Evolutionary conservation across 73 alveolate species (phyloP).

Genomic region (Stentor coeruleus): DNA sequence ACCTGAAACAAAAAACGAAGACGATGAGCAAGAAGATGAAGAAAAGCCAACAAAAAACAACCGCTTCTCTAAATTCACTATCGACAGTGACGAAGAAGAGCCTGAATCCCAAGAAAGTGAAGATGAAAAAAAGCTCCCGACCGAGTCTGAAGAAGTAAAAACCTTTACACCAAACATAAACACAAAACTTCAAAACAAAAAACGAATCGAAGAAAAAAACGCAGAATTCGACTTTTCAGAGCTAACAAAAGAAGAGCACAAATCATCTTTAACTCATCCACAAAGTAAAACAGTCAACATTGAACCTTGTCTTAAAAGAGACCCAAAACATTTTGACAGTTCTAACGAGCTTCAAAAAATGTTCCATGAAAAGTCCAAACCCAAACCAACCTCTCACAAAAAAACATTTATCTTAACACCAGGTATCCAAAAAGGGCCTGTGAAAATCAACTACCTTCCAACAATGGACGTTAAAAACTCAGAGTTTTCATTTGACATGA

Average conservation of each 20-base stretch:
- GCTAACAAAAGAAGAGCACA: neutral
- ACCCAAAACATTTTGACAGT: neutral
- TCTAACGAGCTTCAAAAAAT: neutral
- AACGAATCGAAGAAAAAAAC: neutral
- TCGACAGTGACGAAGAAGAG: neutral
- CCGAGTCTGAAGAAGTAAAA: neutral
- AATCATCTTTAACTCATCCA: too few relatives aligned
- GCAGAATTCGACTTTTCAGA: neutral
- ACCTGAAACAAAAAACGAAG: neutral
- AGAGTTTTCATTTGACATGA: neutral
- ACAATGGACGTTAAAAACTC: neutral
- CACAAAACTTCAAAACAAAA: neutral
- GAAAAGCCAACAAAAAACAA: too few relatives aligned
- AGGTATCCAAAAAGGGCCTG: neutral
- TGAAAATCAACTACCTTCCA: slow-evolving; percentile 8
- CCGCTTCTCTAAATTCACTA: too few relatives aligned
- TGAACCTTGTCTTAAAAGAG: neutral
- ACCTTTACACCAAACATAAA: neutral
- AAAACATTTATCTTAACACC: neutral
- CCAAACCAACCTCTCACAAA: neutral
- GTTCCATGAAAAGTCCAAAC: neutral
- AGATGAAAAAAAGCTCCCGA: neutral
- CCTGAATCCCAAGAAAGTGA: neutral
- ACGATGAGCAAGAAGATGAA: too few relatives aligned
- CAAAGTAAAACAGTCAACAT: too few relatives aligned